Evolutionary conservation across 2,329 filamentous ascomycete species (phyloP).

Genomic region (Leptographium procerum): DNA sequence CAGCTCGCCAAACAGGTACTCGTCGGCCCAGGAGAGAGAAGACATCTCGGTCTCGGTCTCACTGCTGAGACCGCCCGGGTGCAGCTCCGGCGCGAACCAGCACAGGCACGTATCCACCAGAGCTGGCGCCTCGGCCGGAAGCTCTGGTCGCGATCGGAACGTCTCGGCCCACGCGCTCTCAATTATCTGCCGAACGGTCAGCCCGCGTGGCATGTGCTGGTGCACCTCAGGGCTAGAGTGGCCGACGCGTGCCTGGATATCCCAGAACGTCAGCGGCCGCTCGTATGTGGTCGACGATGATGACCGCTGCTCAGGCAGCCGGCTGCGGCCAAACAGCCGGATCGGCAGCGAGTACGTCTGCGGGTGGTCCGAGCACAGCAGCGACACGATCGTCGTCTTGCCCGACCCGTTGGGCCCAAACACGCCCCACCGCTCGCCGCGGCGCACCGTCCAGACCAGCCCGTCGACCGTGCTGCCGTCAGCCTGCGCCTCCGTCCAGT

Average conservation of each 20-base stretch:
- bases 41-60: too few species aligned
- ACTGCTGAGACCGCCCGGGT: too few species aligned
- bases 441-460: conserved; percentile 69
- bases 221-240: conserved; percentile 93
- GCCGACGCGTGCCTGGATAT: conserved; percentile 79
- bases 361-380: conserved; percentile 92
- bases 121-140: conserved; percentile 44
- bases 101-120: conserved; percentile 58
- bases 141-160: conserved; percentile 57
- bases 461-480: conserved; percentile 45
- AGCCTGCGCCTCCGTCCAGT: conserved; percentile 55
- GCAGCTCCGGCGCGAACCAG: conserved; percentile 71
- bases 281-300: not conserved
- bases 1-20: conserved; percentile 58
- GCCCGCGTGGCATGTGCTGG: conserved; percentile 71
- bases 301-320: conserved; percentile 54
- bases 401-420: conserved; percentile 92
- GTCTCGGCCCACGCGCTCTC: conserved; percentile 89
- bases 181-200: conserved; percentile 62
- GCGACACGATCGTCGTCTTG: conserved; percentile 86
- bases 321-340: conserved; percentile 69
- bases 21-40: conserved; percentile 65
- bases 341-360: conserved; percentile 87
- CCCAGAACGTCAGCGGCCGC: conserved; percentile 74
- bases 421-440: conserved; percentile 81